phyloP scores from a whole-genome alignment of 2,329 filamentous ascomycete genomes.

The Fusarium nanum region DNA sequence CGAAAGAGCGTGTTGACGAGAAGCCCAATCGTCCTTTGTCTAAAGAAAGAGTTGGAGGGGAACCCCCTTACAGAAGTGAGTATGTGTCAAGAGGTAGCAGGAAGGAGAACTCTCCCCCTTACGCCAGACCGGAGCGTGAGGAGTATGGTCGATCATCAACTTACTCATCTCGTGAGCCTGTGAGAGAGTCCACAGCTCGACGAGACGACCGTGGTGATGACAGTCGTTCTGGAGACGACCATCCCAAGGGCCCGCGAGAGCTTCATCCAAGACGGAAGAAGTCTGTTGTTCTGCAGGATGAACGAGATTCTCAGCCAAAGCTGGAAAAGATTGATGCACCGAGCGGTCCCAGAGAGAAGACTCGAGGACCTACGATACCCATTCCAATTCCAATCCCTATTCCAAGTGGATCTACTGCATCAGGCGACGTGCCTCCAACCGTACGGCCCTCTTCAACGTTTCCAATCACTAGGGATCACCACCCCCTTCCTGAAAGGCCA shows the following conservation, averaged over 20 bases:
- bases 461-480: slow-evolving; percentile 41
- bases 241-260: slow-evolving; percentile 47
- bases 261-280: slow-evolving; percentile 49
- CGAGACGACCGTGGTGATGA: slow-evolving; percentile 43
- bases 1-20: slow-evolving; percentile 48
- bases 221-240: slow-evolving; percentile 56
- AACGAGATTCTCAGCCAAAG: slow-evolving; percentile 42
- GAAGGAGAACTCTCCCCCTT: slow-evolving; percentile 49
- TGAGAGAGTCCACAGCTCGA: slow-evolving; percentile 23
- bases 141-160: slow-evolving; percentile 27
- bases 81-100: slow-evolving; percentile 46
- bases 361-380: slow-evolving; percentile 51
- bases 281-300: slow-evolving; percentile 53
- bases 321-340: slow-evolving; percentile 41
- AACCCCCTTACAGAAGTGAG: slow-evolving; percentile 44
- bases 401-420: slow-evolving; percentile 27
- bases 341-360: slow-evolving; percentile 48
- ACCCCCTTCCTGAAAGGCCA: slow-evolving; percentile 36
- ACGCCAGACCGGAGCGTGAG: slow-evolving; percentile 43
- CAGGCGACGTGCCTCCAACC: slow-evolving; percentile 25
- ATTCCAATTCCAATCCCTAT: slow-evolving; percentile 48
- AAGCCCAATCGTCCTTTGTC: slow-evolving; percentile 48
- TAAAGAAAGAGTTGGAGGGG: slow-evolving; percentile 45
- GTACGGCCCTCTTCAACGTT: slow-evolving; percentile 50
- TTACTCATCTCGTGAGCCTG: slow-evolving; percentile 25